A percentile compares a stretch with the other conserved stretches of the same genome.
Conservation (phyloP, 106 monocot genomes). For the Acorus gramineus region DNA sequence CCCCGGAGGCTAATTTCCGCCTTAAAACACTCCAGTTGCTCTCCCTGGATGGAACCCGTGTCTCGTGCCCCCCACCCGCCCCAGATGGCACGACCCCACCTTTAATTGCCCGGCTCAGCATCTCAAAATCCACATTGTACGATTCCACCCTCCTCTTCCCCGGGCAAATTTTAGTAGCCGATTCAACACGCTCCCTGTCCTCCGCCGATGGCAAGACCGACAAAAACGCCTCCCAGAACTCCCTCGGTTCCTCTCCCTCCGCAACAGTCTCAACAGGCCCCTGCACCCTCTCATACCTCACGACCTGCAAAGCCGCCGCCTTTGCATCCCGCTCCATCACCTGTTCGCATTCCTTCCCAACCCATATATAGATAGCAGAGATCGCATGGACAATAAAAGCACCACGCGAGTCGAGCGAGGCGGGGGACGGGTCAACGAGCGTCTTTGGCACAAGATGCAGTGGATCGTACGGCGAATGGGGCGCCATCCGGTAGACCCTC, state of each 20-base stretch:
- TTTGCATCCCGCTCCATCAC: conserved; percentile 92
- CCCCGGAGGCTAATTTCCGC: conserved; percentile 56
- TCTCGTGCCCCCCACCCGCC: conserved; percentile 51
- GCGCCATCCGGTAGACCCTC: conserved; percentile 85
- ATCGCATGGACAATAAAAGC: conserved; percentile 77
- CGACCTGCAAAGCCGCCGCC: conserved; percentile 83
- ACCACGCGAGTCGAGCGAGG: conserved; percentile 74
- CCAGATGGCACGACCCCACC: conserved; percentile 82
- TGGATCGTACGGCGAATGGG: conserved; percentile 84
- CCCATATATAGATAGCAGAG: conserved; percentile 76
- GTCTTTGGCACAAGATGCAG: conserved; percentile 86
- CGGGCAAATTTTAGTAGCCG: conserved; percentile 2
- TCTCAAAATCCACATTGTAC: conserved; percentile 83
- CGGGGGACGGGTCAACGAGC: conserved; percentile 55
- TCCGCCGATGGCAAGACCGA: conserved; percentile 17
- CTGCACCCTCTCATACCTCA: conserved; percentile 80
- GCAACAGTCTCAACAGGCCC: conserved; percentile 51
- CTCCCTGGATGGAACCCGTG: conserved; percentile 80
- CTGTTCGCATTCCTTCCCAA: conserved; percentile 52
- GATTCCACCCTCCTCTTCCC: conserved; percentile 59
- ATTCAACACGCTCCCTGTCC: conserved; percentile 20
- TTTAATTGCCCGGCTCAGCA: conserved; percentile 60
- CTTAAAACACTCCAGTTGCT: conserved; percentile 86
- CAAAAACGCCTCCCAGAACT: conserved; percentile 78
- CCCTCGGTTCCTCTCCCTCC: conserved; percentile 68